A percentile compares a stretch with the other conserved stretches of the same genome.
phyloP scores from a whole-genome alignment of 345 rosid species.

The Eucalyptus paniculata region DNA sequence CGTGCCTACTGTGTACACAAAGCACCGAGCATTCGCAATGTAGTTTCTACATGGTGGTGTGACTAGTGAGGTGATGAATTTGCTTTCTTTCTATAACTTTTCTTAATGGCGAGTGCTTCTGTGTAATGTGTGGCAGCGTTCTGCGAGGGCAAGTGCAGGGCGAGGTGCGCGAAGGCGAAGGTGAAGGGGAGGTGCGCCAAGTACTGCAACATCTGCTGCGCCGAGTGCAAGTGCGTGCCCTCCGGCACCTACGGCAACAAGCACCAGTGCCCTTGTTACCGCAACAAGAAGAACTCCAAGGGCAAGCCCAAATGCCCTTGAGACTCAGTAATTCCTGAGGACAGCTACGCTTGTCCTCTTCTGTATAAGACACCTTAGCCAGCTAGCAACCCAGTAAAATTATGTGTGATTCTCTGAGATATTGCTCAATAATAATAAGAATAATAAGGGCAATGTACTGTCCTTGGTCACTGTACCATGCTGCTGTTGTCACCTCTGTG shows the following conservation, averaged over 20 bases:
- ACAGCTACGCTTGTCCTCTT: background rate
- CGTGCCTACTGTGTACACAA: background rate
- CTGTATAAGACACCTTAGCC: background rate
- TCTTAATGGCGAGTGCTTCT: background rate
- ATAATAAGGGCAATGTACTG: background rate
- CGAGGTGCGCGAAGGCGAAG: slow-evolving; percentile 29
- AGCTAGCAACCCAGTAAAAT: background rate
- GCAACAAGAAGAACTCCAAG: slow-evolving; percentile 19
- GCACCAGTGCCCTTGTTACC: slow-evolving; percentile 35
- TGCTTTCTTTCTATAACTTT: background rate
- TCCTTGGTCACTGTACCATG: background rate
- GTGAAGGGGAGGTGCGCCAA: slow-evolving; percentile 17
- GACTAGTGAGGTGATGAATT: background rate
- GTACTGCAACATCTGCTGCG: slow-evolving; percentile 35
- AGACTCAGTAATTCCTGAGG: background rate
- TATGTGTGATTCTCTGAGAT: background rate
- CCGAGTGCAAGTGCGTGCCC: slow-evolving; percentile 44
- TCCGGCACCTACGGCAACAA: slow-evolving; percentile 38
- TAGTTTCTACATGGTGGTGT: background rate
- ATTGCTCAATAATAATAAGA: background rate
- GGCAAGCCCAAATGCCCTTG: slow-evolving; percentile 34
- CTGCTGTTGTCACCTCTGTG: background rate
- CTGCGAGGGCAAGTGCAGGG: slow-evolving; percentile 10
- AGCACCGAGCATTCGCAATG: background rate
- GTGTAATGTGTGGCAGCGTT: background rate